phyloP scores from a whole-genome alignment of 345 rosid species.

The Balakata baccata region DNA sequence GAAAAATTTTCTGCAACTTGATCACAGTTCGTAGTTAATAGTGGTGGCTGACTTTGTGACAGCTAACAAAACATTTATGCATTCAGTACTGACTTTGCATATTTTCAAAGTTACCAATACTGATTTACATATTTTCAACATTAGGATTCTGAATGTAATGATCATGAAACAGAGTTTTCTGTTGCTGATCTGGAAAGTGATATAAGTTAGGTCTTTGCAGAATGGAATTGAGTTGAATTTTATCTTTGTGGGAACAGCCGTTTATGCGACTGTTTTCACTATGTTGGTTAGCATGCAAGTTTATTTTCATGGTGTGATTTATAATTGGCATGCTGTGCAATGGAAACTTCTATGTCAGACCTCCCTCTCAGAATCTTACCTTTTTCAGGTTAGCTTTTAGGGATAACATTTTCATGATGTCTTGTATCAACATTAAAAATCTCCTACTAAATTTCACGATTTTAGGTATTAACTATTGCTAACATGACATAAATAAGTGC shows the following conservation, averaged over 20 bases:
- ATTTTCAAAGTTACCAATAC: no score
- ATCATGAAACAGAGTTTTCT: no score
- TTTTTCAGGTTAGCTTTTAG: background rate
- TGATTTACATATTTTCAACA: no score
- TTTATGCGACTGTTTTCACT: background rate
- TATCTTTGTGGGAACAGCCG: background rate
- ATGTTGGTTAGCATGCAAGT: background rate
- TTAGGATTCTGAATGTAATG: no score
- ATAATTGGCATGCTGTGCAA: background rate
- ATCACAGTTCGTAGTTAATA: no score
- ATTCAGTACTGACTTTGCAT: no score
- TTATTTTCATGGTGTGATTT: background rate
- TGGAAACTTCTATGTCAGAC: background rate
- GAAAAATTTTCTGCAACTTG: no score
- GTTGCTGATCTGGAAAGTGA: background rate
- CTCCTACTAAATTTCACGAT: no score
- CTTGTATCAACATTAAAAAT: background rate
- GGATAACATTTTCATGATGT: background rate
- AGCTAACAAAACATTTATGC: no score
- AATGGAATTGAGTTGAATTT: background rate
- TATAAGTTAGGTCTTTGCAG: background rate
- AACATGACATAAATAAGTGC: background rate
- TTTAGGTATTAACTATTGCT: background rate
- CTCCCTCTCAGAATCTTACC: background rate
- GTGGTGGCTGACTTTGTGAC: no score